phyloP scores from a whole-genome alignment of 805 yeast species.

The Wickerhamiella dianesei region DNA sequence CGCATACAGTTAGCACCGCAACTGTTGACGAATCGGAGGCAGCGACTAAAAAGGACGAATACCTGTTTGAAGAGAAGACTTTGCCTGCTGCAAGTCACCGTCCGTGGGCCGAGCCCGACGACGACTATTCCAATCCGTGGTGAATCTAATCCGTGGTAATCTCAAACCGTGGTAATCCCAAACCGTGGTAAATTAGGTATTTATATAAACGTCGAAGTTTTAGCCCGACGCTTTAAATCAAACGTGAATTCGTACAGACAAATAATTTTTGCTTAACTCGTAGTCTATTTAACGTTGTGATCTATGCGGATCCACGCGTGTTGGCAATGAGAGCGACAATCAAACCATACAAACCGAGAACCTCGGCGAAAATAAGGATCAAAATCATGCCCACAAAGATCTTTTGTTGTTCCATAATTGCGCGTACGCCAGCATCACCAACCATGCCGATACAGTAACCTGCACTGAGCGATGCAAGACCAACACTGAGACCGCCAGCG shows the following conservation, averaged over 20 bases:
- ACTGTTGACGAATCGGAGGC: constrained; percentile 7
- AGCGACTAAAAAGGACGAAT: constrained; percentile 5
- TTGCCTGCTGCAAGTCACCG: background rate
- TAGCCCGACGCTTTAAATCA: too few species aligned
- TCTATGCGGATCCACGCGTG: constrained; percentile 31
- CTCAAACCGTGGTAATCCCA: too few species aligned
- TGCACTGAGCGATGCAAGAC: constrained; percentile 89
- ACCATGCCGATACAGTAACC: constrained; percentile 95
- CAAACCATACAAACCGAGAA: constrained; percentile 84
- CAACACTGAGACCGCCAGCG: constrained; percentile 91
- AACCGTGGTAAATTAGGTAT: too few species aligned
- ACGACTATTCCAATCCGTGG: background rate
- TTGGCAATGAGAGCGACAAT: constrained; percentile 85
- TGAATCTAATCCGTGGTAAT: too few species aligned
- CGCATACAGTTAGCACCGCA: background rate
- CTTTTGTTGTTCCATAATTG: constrained; percentile 75
- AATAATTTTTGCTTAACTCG: too few species aligned
- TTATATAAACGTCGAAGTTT: too few species aligned
- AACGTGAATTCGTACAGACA: too few species aligned
- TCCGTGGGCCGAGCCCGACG: background rate
- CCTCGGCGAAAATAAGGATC: constrained; percentile 84
- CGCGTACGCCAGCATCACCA: constrained; percentile 87
- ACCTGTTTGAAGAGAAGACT: constrained; percentile 26
- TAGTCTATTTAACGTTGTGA: too few species aligned
- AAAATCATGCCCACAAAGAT: constrained; percentile 81